phyloP scores from a whole-genome alignment of 106 monocot species.

The Vanilla planifolia region DNA sequence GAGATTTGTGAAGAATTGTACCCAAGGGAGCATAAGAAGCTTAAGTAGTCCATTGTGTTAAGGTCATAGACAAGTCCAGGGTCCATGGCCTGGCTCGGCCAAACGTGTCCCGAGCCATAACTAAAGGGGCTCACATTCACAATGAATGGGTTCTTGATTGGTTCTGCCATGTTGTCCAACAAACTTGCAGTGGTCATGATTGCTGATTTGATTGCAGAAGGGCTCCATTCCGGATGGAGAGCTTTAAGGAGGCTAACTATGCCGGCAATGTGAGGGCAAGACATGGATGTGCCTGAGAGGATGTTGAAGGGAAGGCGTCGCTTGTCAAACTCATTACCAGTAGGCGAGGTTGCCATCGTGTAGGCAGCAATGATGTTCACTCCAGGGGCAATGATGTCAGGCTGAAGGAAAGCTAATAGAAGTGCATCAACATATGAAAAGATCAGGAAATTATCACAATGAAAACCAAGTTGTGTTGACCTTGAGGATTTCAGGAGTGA shows the following conservation, averaged over 20 bases:
- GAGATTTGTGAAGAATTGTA: too few relatives aligned
- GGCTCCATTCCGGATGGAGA: slow-evolving; percentile 62
- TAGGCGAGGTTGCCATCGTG: not conserved
- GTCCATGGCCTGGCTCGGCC: slow-evolving; percentile 49
- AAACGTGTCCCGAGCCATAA: slow-evolving; percentile 56
- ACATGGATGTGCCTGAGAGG: slow-evolving; percentile 75
- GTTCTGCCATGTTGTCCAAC: slow-evolving; percentile 20
- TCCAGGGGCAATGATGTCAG: slow-evolving; percentile 29
- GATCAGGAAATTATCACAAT: too few relatives aligned
- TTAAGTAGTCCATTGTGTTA: slow-evolving; percentile 28
- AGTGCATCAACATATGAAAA: not conserved
- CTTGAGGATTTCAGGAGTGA: slow-evolving; percentile 44
- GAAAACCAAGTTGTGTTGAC: too few relatives aligned
- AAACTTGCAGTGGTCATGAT: slow-evolving; percentile 64
- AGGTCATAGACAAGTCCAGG: slow-evolving; percentile 72
- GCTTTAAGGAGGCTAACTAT: slow-evolving; percentile 57
- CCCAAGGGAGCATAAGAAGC: too few relatives aligned
- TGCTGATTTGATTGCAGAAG: slow-evolving; percentile 68
- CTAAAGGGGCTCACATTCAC: slow-evolving; percentile 25
- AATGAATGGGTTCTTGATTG: slow-evolving; percentile 33
- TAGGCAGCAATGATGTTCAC: slow-evolving; percentile 25
- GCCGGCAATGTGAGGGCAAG: slow-evolving; percentile 78
- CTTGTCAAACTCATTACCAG: slow-evolving; percentile 13
- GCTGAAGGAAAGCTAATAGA: slow-evolving; percentile 1
- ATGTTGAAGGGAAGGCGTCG: slow-evolving; percentile 41